Base-by-base conservation (phyloP, 2,329 filamentous ascomycete genomes). In the Pseudocercospora eumusae region DNA sequence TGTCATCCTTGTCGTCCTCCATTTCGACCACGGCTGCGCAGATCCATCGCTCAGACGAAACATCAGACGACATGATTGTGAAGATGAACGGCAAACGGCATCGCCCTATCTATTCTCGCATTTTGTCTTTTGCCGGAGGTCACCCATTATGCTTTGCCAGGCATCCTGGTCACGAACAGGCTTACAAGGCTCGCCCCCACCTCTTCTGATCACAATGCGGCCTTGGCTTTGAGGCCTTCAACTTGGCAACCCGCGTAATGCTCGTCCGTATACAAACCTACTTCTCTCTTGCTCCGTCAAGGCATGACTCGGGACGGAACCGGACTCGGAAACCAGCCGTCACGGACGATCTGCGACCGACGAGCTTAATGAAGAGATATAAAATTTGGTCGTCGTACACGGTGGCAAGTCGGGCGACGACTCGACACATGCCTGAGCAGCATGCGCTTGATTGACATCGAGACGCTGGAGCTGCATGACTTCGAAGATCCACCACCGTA, bases 371-470 rank as follows among this genome's bases (percentile, higher is more conserved):
- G 47, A 25, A 25, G 23, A 23, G 6, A 25, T 8, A 18, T 18
- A 4, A 52, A 0, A 28, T 31, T 23, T 15, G 8, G 11, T 31
- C 21, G 4, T 25, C 47, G 15, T 15, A 31, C 10, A 52, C 15
- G 15, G 47, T 28, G 20, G 21, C 20, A 25, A 25, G 25, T 52
- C 47, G 31, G 47, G 25, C 31, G 23, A 52, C 47, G 15, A 28
- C 11, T 18, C 23, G 13, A 28, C 15, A 10, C 10, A 6, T 28
- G 23, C 3, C 23, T 9, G 8, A 27, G 4, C 21, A 52, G 25
- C 21, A 52, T 55, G 52, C 52, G 52, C 9, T 42, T 55, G 52
- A 55, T 55, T 20, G 33, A 55, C 21, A 55, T 55, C 10, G 52
- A 55, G 11, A 55, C 52, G n/a, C 33, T 55, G 23, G 52, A 55